Evolutionary conservation across 371 early-diverging fungal genomes (phyloP).

Genomic region (Mortierella polycephala): DNA sequence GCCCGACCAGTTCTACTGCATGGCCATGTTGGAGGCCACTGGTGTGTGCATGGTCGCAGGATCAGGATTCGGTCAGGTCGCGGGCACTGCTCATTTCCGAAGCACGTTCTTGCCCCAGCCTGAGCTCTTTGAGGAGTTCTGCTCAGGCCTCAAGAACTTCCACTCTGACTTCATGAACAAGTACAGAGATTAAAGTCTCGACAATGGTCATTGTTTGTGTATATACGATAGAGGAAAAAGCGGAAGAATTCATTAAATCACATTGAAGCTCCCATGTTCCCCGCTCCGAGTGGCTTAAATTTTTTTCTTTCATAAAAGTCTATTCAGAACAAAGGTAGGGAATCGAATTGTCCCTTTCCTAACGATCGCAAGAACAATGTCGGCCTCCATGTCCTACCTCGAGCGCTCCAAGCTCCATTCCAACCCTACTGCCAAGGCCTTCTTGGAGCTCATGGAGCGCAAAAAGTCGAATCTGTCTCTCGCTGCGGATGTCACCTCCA

Average conservation of each 20-base stretch:
- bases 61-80: constrained; percentile 92
- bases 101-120: constrained; percentile 96
- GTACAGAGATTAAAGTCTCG: constrained; percentile 60
- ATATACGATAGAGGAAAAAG: neutral
- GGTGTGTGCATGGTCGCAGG: constrained; percentile 94
- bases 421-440: constrained; percentile 70
- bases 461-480: constrained; percentile 93
- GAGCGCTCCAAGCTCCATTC: constrained; percentile 54
- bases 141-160: constrained; percentile 76
- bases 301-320: neutral
- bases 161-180: constrained; percentile 84
- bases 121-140: constrained; percentile 90
- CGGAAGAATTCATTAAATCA: no score
- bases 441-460: constrained; percentile 87
- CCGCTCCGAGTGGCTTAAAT: neutral
- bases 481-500: constrained; percentile 90
- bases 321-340: no score
- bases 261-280: no score
- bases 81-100: constrained; percentile 95
- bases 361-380: constrained; percentile 18
- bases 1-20: constrained; percentile 89
- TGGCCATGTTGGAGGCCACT: constrained; percentile 92
- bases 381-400: constrained; percentile 49
- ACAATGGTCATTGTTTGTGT: neutral
- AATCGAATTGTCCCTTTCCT: neutral